Conservation (phyloP, 2,329 filamentous ascomycete genomes). For the Colletotrichum chlorophyti region DNA sequence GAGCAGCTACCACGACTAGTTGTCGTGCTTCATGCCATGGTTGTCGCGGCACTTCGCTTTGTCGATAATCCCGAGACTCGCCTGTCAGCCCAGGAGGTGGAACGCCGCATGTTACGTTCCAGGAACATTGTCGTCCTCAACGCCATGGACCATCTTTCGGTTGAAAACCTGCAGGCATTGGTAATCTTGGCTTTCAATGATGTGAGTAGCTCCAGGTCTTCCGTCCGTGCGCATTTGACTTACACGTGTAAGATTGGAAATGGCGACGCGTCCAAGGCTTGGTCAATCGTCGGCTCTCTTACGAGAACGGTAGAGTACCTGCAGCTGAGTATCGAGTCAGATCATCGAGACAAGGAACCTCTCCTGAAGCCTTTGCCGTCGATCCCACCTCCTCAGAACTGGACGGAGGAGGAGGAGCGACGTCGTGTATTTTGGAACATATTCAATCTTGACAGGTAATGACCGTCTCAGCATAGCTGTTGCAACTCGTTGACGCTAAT, state of each 20-base stretch:
- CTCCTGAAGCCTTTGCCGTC: slow-evolving; percentile 36
- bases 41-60: slow-evolving; percentile 36
- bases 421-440: slow-evolving; percentile 42
- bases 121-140: slow-evolving; percentile 37
- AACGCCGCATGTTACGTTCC: slow-evolving; percentile 22
- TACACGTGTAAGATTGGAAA: slow-evolving; percentile 27
- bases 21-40: slow-evolving; percentile 45
- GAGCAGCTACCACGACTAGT: slow-evolving; percentile 35
- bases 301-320: slow-evolving; percentile 31
- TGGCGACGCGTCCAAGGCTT: slow-evolving; percentile 29
- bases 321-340: slow-evolving; percentile 29
- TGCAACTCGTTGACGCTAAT: rapidly evolving
- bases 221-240: neutral
- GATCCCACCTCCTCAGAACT: slow-evolving; percentile 36
- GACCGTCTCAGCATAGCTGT: neutral
- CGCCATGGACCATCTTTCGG: slow-evolving; percentile 41
- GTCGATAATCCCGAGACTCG: slow-evolving; percentile 34
- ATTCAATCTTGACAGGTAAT: slow-evolving; percentile 39
- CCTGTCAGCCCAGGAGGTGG: slow-evolving; percentile 29
- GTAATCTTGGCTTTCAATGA: slow-evolving; percentile 46
- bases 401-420: slow-evolving; percentile 41
- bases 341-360: slow-evolving; percentile 25
- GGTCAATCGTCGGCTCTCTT: slow-evolving; percentile 29
- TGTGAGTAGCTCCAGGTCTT: slow-evolving; percentile 31
- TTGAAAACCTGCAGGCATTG: slow-evolving; percentile 45